phyloP scores from a whole-genome alignment of 768 basidiomycete species.

The Russula earlei region DNA sequence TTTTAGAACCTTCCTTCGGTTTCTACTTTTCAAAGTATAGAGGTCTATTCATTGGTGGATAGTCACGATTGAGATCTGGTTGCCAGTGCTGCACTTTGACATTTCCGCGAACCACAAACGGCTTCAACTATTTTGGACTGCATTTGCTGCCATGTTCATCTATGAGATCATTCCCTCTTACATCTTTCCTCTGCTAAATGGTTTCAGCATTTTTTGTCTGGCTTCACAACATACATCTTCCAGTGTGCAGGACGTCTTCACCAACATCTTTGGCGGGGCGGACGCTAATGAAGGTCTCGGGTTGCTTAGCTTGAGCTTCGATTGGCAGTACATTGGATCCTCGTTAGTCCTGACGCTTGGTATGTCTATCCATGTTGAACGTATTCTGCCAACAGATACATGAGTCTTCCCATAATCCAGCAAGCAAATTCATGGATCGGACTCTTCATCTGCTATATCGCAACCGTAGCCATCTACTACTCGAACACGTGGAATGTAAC shows the following conservation, averaged over 20 bases:
- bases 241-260: conserved; percentile 39
- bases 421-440: conserved; percentile 58
- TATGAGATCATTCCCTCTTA: conserved; percentile 47
- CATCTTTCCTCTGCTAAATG: conserved; percentile 56
- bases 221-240: conserved; percentile 41
- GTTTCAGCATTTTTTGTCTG: conserved; percentile 51
- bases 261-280: conserved; percentile 57
- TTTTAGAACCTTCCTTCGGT: conserved; percentile 45
- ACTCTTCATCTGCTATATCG: conserved; percentile 41
- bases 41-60: background rate
- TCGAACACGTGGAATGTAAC: conserved; percentile 51
- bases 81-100: conserved; percentile 42
- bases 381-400: conserved; percentile 23
- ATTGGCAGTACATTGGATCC: conserved; percentile 59
- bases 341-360: conserved; percentile 13
- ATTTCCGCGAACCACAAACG: conserved; percentile 36
- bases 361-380: background rate
- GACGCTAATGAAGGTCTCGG: conserved; percentile 63
- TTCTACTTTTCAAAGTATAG: conserved; percentile 47
- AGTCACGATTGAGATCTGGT: conserved; percentile 23
- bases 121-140: conserved; percentile 43
- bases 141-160: conserved; percentile 42
- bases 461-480: conserved; percentile 49
- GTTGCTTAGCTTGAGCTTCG: conserved; percentile 49
- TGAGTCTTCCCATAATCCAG: conserved; percentile 46